Evolutionary conservation across 73 alveolate genomes (phyloP).

Genomic region (Uronychia setigera): DNA sequence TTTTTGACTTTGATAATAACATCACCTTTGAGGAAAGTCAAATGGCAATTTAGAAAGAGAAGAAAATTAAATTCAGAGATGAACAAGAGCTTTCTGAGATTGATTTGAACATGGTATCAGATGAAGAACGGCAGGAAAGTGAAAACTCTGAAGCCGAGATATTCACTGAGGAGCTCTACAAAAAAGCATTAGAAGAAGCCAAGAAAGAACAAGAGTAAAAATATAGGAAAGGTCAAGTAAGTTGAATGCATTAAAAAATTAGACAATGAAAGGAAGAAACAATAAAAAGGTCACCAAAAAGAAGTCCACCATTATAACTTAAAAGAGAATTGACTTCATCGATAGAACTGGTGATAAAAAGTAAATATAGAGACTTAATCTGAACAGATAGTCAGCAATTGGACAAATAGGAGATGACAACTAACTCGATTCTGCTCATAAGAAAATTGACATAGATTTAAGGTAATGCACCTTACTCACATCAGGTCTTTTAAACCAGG

Average conservation of each 20-base stretch:
- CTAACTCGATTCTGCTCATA: neutral
- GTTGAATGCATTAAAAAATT: neutral
- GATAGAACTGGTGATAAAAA: neutral
- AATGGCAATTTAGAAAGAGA: conserved; percentile 12
- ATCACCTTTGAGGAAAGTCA: neutral
- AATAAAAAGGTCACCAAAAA: conserved; percentile 11
- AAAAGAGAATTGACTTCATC: conserved; percentile 30
- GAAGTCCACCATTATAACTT: conserved; percentile 6
- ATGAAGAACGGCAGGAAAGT: conserved; percentile 1
- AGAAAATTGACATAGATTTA: neutral
- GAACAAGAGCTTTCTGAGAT: conserved; percentile 11
- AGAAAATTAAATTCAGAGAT: conserved; percentile 5
- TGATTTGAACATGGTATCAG: neutral
- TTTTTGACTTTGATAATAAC: neutral
- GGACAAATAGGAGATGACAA: too few species aligned
- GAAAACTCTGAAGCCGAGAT: neutral
- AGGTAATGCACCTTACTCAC: neutral
- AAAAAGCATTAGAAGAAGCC: conserved; percentile 47
- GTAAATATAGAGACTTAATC: neutral
- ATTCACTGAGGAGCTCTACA: conserved; percentile 29
- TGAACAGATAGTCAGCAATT: neutral
- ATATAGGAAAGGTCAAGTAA: conserved; percentile 6
- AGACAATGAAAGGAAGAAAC: neutral
- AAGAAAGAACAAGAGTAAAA: conserved; percentile 31
- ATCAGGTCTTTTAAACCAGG: conserved; percentile 40